A percentile compares a stretch with the other conserved stretches of the same genome.
Evolutionary conservation across 345 rosid genomes (phyloP).

Genomic region (Salix exigua): DNA sequence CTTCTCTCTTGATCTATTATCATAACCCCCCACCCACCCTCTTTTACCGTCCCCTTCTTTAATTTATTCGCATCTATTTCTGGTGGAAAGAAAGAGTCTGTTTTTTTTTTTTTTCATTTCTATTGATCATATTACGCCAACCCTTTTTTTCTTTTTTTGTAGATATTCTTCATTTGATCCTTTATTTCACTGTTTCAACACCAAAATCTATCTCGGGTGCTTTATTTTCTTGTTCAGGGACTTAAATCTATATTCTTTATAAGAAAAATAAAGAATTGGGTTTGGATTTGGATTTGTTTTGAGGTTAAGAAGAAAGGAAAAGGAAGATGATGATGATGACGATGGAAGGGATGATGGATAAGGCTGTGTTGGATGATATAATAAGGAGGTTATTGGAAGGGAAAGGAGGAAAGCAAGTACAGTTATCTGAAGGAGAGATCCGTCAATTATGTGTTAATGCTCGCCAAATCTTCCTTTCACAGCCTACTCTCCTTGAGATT

Average conservation of each 20-base stretch:
- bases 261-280: not conserved
- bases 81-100: not conserved
- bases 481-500: slow-evolving; percentile 77
- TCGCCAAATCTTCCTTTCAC: slow-evolving; percentile 83
- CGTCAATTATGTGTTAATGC: slow-evolving; percentile 96
- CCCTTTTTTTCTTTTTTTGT: slow-evolving; percentile 5
- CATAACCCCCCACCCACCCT: not conserved
- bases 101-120: not conserved
- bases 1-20: not conserved
- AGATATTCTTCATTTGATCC: not conserved
- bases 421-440: slow-evolving; percentile 95
- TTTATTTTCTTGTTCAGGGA: not conserved
- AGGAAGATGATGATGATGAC: slow-evolving; percentile 34
- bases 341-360: slow-evolving; percentile 60
- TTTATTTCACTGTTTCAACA: not conserved
- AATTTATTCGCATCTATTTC: not conserved
- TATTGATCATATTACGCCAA: not conserved
- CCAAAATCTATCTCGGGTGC: not conserved
- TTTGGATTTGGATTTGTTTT: not conserved
- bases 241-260: not conserved
- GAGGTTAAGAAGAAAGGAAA: not conserved
- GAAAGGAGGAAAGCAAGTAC: slow-evolving; percentile 89
- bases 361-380: slow-evolving; percentile 80
- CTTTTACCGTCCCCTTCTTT: not conserved
- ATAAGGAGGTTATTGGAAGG: slow-evolving; percentile 88